Base-by-base conservation (phyloP, 257 asterid species). In the Plantago ovata region DNA sequence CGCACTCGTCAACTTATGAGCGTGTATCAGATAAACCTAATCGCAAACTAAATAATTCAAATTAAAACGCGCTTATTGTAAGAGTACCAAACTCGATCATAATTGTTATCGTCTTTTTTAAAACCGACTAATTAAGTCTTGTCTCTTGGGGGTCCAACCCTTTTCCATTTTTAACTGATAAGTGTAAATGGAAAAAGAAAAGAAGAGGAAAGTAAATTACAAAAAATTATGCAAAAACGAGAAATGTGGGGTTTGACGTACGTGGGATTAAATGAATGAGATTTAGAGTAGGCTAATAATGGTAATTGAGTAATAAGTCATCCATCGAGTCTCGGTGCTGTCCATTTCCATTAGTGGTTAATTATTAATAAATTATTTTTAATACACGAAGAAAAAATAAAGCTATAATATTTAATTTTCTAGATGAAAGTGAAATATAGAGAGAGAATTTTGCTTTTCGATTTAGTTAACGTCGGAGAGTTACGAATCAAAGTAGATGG, bases 401-500 rank as follows among this genome's bases (percentile, higher is more conserved):
- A 42, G 11, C 11, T 9, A 12, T 10, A 49, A 55, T 14, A 39
- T 1, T n/a, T n/a, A n/a, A n/a, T n/a, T 45, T 24, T 21, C 33
- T 32, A 12, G 42, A 15, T 41, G 60, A 54, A 43, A 57, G n/a
- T 57, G 4, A 38, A 14, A 14, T 9, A 50, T 38, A 15, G 53
- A 21, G 43, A 18, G 40, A 24, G 38, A 39, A 42, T 48, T 48
- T 44, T 63, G 66, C 72, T 69, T 73, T 73, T 73, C 72, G 75
- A 73, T 73, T 73, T 69, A 66, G 75, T 57, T 73, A 73, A 73
- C 79, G 75, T 73, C 71, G 71, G 65, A 69, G 69, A 64, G 75
- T 69, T 60, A 66, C 50, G 69, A 56, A 64, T 60, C 75, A 73
- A 64, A 73, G 64, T 28, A 60, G 79, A 73, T 58, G 56, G 49